Evolutionary conservation across 2,329 filamentous ascomycete genomes (phyloP).

Genomic region (Alternaria sp.): DNA sequence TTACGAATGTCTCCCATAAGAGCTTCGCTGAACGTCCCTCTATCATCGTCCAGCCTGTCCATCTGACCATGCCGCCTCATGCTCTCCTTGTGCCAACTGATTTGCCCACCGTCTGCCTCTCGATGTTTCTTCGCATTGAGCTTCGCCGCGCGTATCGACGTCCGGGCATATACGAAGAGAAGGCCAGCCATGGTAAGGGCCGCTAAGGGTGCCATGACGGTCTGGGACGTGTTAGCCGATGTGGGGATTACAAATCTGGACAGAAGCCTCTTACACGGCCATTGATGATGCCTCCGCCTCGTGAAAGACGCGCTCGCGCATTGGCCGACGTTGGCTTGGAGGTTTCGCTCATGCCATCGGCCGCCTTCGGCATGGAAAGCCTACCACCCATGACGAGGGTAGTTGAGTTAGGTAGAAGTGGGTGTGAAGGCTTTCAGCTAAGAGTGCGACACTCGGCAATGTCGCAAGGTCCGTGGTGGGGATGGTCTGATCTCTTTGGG

Average conservation of each 20-base stretch:
- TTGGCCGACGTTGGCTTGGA: constrained; percentile 46
- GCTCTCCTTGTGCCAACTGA: constrained; percentile 61
- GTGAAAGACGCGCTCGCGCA: constrained; percentile 36
- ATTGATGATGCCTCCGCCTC: constrained; percentile 44
- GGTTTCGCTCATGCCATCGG: constrained; percentile 52
- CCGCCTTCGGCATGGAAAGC: constrained; percentile 52
- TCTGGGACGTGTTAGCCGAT: constrained; percentile 44
- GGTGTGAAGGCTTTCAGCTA: background rate
- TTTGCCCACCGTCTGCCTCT: constrained; percentile 63
- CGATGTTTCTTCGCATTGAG: constrained; percentile 66
- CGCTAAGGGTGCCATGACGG: constrained; percentile 65
- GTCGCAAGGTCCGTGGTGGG: background rate
- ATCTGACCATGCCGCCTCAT: constrained; percentile 59
- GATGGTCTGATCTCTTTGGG: constrained; percentile 10
- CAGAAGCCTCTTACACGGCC: constrained; percentile 32
- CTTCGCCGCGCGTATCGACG: constrained; percentile 70
- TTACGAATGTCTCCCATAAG: constrained; percentile 41
- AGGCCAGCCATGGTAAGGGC: constrained; percentile 67
- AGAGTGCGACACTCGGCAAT: background rate
- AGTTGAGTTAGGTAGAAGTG: background rate
- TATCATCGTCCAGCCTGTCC: constrained; percentile 52
- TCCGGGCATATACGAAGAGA: constrained; percentile 67
- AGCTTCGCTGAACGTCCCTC: constrained; percentile 41
- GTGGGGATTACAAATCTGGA: background rate
- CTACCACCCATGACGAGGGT: constrained; percentile 53